Percentiles rank a stretch among this genome's conserved stretches.
Evolutionary conservation across 169 alveolate species (phyloP).

Genomic region (Plasmodium cynomolgi): DNA sequence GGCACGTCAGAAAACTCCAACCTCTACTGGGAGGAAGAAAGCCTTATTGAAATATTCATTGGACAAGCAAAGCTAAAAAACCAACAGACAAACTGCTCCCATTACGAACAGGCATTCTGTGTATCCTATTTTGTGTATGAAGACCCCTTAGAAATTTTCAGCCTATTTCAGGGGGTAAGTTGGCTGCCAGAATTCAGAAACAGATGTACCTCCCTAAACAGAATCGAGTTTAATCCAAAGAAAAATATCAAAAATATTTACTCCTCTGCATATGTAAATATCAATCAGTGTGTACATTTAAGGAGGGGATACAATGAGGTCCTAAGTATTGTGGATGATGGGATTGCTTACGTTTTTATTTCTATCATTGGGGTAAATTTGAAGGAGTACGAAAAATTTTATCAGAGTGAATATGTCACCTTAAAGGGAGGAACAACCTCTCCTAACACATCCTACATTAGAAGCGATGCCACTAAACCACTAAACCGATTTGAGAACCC

Average conservation of each 20-base stretch:
- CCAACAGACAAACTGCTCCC: background rate
- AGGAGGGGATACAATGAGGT: conserved; percentile 50
- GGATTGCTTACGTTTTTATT: conserved; percentile 40
- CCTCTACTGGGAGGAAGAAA: conserved; percentile 3
- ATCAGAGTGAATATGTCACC: background rate
- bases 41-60: conserved; percentile 34
- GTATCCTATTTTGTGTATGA: conserved; percentile 69
- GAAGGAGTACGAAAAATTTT: conserved; percentile 4
- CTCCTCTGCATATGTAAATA: conserved; percentile 15
- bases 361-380: conserved; percentile 45
- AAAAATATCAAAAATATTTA: background rate
- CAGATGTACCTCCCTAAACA: conserved; percentile 49
- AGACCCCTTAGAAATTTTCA: conserved; percentile 67
- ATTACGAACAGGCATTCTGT: conserved; percentile 38
- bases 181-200: conserved; percentile 70
- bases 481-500: background rate
- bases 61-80: conserved; percentile 28
- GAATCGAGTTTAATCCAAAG: conserved; percentile 5
- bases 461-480: background rate
- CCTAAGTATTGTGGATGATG: conserved; percentile 17
- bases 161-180: conserved; percentile 69
- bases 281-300: conserved; percentile 40
- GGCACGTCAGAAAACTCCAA: conserved; percentile 4
- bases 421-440: background rate
- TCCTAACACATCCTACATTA: background rate